These are phyloP conservation scores for Melastoma malabathricum DNA, from an alignment of 345 rosid species.

Conservation along the genomic window DNA sequence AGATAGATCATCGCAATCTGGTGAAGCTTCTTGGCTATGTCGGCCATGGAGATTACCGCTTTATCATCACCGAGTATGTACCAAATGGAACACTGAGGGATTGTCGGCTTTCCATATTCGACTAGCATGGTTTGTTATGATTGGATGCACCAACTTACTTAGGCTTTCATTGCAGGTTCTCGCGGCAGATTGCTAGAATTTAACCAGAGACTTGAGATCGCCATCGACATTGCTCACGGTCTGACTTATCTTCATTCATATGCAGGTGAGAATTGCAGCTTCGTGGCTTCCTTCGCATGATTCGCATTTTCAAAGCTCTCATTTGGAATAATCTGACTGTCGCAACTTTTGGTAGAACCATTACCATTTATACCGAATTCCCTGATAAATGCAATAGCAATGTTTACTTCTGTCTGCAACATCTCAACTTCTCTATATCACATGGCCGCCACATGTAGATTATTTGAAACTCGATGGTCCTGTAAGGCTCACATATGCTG, in stretches of 20 bases:
- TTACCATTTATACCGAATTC: no score
- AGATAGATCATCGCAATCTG: constrained; percentile 80
- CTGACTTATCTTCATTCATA: constrained; percentile 84
- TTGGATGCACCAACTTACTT: not conserved
- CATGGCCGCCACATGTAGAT: no score
- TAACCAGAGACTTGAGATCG: constrained; percentile 85
- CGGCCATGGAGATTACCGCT: constrained; percentile 69
- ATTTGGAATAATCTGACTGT: no score
- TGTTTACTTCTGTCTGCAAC: no score
- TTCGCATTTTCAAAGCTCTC: no score
- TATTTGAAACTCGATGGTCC: no score
- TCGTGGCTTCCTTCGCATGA: not conserved
- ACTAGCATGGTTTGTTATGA: not conserved
- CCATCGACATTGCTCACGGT: constrained; percentile 92
- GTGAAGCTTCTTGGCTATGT: constrained; percentile 86
- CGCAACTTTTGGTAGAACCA: no score
- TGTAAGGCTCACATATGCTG: no score
- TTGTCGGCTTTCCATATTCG: constrained; percentile 1
- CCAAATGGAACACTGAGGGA: constrained; percentile 93
- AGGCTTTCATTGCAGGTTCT: constrained; percentile 29
- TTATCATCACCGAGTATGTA: constrained; percentile 81
- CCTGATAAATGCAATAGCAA: no score
- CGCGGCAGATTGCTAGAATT: constrained; percentile 64
- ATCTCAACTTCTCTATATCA: no score
- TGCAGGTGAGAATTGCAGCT: constrained; percentile 40